These are phyloP conservation scores for Paradendryphiella salina DNA, from an alignment of 2,329 filamentous ascomycete species.

Conservation along the genomic window DNA sequence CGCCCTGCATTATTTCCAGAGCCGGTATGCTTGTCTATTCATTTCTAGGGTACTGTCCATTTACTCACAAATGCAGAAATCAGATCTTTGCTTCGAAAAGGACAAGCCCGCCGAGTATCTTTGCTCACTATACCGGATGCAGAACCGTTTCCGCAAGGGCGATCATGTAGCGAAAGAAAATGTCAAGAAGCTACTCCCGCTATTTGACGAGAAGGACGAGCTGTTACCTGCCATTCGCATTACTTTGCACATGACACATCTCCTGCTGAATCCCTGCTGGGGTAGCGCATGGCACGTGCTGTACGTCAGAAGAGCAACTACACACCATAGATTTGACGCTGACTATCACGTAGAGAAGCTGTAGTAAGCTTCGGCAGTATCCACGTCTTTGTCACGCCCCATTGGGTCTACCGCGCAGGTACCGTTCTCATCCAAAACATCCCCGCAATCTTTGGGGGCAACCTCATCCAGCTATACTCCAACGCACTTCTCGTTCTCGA, in stretches of 20 bases:
- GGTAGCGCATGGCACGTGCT: constrained; percentile 36
- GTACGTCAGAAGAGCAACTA: constrained; percentile 1
- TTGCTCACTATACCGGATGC: constrained; percentile 43
- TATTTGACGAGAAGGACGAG: constrained; percentile 29
- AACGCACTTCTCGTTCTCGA: constrained; percentile 43
- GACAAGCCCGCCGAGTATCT: constrained; percentile 37
- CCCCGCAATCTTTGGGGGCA: constrained; percentile 32
- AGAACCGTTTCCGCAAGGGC: constrained; percentile 43
- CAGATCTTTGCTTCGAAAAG: constrained; percentile 35
- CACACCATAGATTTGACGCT: background rate
- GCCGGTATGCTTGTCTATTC: constrained; percentile 26
- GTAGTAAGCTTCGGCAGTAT: constrained; percentile 38
- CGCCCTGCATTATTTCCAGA: constrained; percentile 44
- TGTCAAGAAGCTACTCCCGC: constrained; percentile 31
- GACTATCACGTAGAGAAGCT: constrained; percentile 29
- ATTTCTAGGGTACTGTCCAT: background rate
- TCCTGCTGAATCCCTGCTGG: constrained; percentile 41
- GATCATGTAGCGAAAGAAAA: constrained; percentile 25
- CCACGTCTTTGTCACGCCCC: constrained; percentile 41
- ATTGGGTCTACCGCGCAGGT: constrained; percentile 44
- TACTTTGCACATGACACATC: constrained; percentile 39
- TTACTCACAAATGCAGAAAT: constrained; percentile 28
- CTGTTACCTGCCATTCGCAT: constrained; percentile 36
- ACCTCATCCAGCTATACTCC: constrained; percentile 42
- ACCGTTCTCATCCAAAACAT: constrained; percentile 42